A percentile compares a stretch with the other conserved stretches of the same genome.
Conservation (phyloP, 345 rosid genomes). For the Clausena lansium region DNA sequence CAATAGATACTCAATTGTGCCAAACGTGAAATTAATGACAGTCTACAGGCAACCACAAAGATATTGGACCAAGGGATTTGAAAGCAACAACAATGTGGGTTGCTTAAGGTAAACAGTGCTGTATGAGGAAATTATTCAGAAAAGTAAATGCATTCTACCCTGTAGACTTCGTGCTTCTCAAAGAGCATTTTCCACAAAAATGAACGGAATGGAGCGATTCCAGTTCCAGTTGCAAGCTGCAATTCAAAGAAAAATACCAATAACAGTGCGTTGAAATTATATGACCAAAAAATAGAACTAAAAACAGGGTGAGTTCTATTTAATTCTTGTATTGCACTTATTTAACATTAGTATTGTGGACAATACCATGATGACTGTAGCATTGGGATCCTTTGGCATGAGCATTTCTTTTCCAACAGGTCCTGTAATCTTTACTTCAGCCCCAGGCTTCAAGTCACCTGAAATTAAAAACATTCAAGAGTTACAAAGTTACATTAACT, state of each 20-base stretch:
- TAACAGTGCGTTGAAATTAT: neutral
- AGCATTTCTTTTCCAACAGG: slow-evolving; percentile 99
- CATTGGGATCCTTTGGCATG: slow-evolving; percentile 96
- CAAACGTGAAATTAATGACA: neutral
- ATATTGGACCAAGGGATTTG: neutral
- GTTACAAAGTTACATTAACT: neutral
- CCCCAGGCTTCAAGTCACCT: slow-evolving; percentile 91
- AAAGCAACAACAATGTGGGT: neutral
- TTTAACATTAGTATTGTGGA: neutral
- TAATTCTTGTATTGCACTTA: neutral
- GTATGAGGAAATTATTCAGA: neutral
- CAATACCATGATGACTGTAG: slow-evolving; percentile 77
- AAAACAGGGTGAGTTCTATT: neutral
- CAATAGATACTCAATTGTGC: neutral
- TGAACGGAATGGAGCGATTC: slow-evolving; percentile 89
- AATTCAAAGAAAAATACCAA: slow-evolving; percentile 9
- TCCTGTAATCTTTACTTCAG: slow-evolving; percentile 81
- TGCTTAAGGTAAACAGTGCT: neutral
- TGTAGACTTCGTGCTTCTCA: slow-evolving; percentile 87
- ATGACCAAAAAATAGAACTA: neutral
- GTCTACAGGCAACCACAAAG: neutral
- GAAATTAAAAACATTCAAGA: slow-evolving; percentile 14
- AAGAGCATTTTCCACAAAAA: slow-evolving; percentile 97
- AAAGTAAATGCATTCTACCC: slow-evolving; percentile 40
- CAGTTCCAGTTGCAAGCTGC: slow-evolving; percentile 93